Percentiles rank a stretch among this genome's conserved stretches.
Conservation (phyloP, 1,139 yeast genomes). For the Arxiozyma telluris region DNA sequence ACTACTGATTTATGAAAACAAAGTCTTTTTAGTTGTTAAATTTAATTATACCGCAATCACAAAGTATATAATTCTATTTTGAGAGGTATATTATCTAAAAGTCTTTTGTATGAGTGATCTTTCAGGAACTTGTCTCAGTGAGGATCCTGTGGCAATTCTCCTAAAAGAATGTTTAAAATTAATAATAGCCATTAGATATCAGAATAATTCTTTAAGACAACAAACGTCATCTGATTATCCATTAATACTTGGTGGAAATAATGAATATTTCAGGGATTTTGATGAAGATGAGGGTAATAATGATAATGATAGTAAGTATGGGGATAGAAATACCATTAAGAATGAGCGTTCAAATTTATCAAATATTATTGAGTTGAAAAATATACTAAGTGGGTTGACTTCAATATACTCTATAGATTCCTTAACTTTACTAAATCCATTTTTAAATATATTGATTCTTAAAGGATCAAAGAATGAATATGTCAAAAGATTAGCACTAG, state of each 20-base stretch:
- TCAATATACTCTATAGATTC: conserved; percentile 5
- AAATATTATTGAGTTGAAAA: conserved; percentile 1
- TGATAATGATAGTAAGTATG: not conserved
- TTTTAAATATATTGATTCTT: not conserved
- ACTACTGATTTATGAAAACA: not conserved
- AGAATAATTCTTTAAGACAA: not conserved
- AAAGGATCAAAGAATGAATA: not conserved
- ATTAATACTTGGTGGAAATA: conserved; percentile 3
- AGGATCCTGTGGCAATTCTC: conserved; percentile 47
- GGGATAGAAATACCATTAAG: not conserved
- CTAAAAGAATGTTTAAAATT: conserved; percentile 51
- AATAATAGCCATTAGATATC: conserved; percentile 49
- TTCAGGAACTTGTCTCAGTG: conserved; percentile 17
- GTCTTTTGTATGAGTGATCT: not conserved
- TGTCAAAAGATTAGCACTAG: conserved; percentile 49
- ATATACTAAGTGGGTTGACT: not conserved
- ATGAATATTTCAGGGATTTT: conserved; percentile 3
- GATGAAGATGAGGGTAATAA: not conserved
- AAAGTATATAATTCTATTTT: not conserved
- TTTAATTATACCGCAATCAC: not conserved
- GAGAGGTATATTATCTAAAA: not conserved
- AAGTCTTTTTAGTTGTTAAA: too few relatives aligned
- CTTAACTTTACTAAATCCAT: conserved; percentile 2
- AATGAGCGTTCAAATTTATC: not conserved
- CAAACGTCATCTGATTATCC: not conserved